phyloP scores from a whole-genome alignment of 306 rosid genomes.

The Cucumis hystrix region DNA sequence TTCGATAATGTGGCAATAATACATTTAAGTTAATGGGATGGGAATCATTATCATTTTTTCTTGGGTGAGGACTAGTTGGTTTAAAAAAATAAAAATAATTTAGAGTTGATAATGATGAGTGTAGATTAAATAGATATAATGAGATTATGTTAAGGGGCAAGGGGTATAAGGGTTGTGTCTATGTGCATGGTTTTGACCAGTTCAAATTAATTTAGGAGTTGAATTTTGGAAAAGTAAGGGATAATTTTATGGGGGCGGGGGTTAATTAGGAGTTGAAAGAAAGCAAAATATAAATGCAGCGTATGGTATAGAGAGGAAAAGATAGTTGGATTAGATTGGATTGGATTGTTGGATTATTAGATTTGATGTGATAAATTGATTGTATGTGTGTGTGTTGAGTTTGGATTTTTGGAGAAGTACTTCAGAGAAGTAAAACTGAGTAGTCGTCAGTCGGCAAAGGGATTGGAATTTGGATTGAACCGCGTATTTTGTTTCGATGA shows the following conservation, averaged over 20 bases:
- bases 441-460: not conserved
- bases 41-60: not conserved
- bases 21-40: not conserved
- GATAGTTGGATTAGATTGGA: not conserved
- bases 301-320: not conserved
- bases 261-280: not conserved
- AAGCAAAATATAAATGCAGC: not conserved
- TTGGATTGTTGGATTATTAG: not conserved
- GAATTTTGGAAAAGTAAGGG: not conserved
- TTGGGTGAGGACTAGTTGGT: not conserved
- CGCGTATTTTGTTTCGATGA: not conserved
- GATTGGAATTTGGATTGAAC: not conserved
- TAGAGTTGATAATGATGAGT: not conserved
- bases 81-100: not conserved
- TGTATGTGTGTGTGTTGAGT: not conserved
- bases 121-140: not conserved
- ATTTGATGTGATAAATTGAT: not conserved
- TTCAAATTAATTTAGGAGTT: not conserved
- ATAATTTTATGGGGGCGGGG: not conserved
- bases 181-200: not conserved
- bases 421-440: not conserved
- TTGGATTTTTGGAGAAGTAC: not conserved
- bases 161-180: not conserved
- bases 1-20: not conserved
- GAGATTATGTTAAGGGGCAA: not conserved